Percentiles rank a stretch among this genome's conserved stretches.
These are phyloP conservation scores for Penicillium argentinense DNA, from an alignment of 495 filamentous ascomycete genomes.

Conservation along the genomic window DNA sequence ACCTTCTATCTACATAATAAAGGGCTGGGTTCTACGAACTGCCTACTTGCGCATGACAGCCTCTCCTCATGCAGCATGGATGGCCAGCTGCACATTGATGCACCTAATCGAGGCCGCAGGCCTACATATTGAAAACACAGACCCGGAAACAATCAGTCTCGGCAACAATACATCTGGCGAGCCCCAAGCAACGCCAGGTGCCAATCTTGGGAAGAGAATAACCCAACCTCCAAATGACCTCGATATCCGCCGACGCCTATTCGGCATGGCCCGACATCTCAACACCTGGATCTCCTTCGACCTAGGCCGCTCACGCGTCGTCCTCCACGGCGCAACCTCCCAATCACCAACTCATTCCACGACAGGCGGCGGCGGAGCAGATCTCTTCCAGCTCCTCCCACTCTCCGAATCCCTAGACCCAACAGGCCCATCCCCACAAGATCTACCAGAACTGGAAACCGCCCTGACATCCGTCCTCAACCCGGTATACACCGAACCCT, in stretches of 20 bases:
- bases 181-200: constrained; percentile 16
- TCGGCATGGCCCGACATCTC: constrained; percentile 50
- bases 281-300: constrained; percentile 56
- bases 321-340: constrained; percentile 42
- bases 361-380: constrained; percentile 7
- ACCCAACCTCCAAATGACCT: constrained; percentile 21
- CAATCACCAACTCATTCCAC: constrained; percentile 16
- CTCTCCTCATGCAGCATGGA: constrained; percentile 53
- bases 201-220: not conserved
- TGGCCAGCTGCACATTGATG: constrained; percentile 55
- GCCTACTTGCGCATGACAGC: constrained; percentile 54
- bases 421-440: constrained; percentile 29
- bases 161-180: constrained; percentile 3
- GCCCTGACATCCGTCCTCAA: constrained; percentile 39
- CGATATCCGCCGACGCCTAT: constrained; percentile 44
- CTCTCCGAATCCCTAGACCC: constrained; percentile 47
- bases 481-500: constrained; percentile 34
- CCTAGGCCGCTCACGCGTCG: constrained; percentile 51
- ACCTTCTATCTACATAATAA: constrained; percentile 39
- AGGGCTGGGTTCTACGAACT: constrained; percentile 52
- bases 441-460: constrained; percentile 35
- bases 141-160: constrained; percentile 15
- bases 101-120: constrained; percentile 56
- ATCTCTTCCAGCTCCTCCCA: constrained; percentile 46
- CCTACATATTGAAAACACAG: constrained; percentile 45